Conservation (phyloP, 1,139 yeast species). For the Suhomyces choctaworum region DNA sequence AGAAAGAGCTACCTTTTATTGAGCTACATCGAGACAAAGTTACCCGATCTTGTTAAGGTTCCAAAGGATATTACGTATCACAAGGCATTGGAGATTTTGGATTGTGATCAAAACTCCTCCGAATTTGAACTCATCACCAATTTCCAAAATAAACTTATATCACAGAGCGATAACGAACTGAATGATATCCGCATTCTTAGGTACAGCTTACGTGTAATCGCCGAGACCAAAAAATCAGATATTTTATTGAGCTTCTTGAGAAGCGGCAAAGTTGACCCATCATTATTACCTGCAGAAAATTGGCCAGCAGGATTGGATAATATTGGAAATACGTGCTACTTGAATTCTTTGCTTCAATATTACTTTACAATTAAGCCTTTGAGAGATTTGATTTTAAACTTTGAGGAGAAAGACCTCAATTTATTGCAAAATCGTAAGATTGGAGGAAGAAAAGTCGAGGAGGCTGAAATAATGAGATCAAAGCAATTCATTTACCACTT, state of each 20-base stretch:
- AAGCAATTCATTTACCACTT: conserved; percentile 77
- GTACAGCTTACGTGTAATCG: conserved; percentile 50
- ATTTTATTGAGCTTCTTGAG: conserved; percentile 53
- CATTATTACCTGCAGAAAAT: conserved; percentile 58
- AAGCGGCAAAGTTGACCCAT: conserved; percentile 62
- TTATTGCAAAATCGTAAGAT: conserved; percentile 50
- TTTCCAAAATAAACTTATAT: conserved; percentile 46
- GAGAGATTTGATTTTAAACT: conserved; percentile 61
- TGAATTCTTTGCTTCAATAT: conserved; percentile 85
- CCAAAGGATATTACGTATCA: conserved; percentile 18
- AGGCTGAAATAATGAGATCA: conserved; percentile 73
- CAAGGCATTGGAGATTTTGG: conserved; percentile 47
- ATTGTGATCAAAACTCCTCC: conserved; percentile 43
- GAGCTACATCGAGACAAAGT: conserved; percentile 46
- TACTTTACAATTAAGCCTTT: conserved; percentile 85
- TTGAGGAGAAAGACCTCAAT: conserved; percentile 36
- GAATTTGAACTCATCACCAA: conserved; percentile 58
- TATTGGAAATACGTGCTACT: conserved; percentile 93
- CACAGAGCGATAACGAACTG: conserved; percentile 14
- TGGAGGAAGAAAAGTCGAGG: conserved; percentile 82
- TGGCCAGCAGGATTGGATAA: conserved; percentile 93
- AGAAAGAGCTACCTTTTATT: conserved; percentile 45
- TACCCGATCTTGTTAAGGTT: conserved; percentile 34
- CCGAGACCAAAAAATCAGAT: conserved; percentile 49
- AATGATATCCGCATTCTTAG: conserved; percentile 46